Evolutionary conservation across 2,329 filamentous ascomycete genomes (phyloP).

Genomic region (Pseudogymnoascus sp.): DNA sequence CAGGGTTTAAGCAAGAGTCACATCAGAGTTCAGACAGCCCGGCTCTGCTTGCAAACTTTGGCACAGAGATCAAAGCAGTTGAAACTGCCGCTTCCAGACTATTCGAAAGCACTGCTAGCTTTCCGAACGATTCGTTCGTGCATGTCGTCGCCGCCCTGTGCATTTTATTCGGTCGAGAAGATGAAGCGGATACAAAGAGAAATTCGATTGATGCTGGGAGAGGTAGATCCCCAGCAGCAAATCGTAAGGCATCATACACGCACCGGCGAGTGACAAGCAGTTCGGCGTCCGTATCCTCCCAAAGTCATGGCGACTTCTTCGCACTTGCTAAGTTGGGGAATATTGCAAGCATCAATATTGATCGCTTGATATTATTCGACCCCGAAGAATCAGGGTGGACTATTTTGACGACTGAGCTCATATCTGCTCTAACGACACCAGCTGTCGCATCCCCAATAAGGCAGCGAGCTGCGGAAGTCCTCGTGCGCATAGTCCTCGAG

Average conservation of each 20-base stretch:
- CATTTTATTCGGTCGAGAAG: conserved; percentile 49
- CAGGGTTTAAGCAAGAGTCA: conserved; percentile 41
- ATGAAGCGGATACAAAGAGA: conserved; percentile 22
- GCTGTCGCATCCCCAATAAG: conserved; percentile 46
- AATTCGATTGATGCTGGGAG: conserved; percentile 14
- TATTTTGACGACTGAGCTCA: conserved; percentile 51
- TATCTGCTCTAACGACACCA: conserved; percentile 42
- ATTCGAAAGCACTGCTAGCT: conserved; percentile 87
- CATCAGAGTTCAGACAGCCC: conserved; percentile 29
- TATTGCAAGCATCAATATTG: conserved; percentile 65
- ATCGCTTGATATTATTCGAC: conserved; percentile 61
- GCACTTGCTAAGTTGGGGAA: conserved; percentile 69
- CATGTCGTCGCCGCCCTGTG: conserved; percentile 72
- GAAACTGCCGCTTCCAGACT: conserved; percentile 79
- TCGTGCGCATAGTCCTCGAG: conserved; percentile 52
- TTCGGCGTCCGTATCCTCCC: conserved; percentile 40
- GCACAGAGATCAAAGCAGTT: conserved; percentile 76
- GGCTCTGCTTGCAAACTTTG: conserved; percentile 57
- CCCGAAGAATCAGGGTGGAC: conserved; percentile 70
- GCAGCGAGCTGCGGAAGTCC: conserved; percentile 55
- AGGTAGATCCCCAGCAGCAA: conserved; percentile 17
- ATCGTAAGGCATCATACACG: conserved; percentile 22
- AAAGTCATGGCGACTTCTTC: conserved; percentile 57
- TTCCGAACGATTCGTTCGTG: conserved; percentile 73
- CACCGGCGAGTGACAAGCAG: conserved; percentile 38